Conservation (phyloP, 106 monocot species). For the Posidonia australis region DNA sequence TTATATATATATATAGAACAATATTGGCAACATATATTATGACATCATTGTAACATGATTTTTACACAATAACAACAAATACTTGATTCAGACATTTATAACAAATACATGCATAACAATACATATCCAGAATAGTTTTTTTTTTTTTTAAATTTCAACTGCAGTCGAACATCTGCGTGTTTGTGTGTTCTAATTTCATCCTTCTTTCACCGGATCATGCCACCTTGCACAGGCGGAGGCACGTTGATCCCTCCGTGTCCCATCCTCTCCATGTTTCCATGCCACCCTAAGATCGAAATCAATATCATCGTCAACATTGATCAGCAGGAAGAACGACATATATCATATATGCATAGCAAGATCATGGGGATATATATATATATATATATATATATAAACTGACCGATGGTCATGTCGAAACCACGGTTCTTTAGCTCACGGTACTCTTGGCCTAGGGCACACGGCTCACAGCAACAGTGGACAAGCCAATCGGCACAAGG, state of each 20-base stretch:
- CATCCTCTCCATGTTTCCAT: neutral
- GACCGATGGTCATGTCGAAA: slow-evolving; percentile 11
- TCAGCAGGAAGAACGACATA: no score
- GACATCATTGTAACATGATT: no score
- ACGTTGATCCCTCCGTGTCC: neutral
- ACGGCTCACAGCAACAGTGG: slow-evolving; percentile 14
- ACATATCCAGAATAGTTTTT: no score
- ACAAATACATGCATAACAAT: no score
- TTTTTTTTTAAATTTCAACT: no score
- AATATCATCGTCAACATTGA: neutral
- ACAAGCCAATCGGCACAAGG: slow-evolving; percentile 15
- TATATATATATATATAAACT: neutral
- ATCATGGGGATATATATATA: neutral
- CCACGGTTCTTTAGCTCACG: slow-evolving; percentile 18
- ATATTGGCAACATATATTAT: no score
- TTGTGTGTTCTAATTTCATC: no score
- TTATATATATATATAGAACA: no score
- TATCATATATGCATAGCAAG: neutral
- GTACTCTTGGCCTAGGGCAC: slow-evolving; percentile 19
- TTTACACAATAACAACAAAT: no score
- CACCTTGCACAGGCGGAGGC: neutral
- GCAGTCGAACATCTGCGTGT: no score
- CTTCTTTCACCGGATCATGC: neutral
- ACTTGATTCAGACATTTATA: no score
- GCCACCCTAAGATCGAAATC: neutral